Percentiles rank a stretch among this genome's conserved stretches.
phyloP scores from a whole-genome alignment of 75 land plant species.

The Pinus tabuliformis region DNA sequence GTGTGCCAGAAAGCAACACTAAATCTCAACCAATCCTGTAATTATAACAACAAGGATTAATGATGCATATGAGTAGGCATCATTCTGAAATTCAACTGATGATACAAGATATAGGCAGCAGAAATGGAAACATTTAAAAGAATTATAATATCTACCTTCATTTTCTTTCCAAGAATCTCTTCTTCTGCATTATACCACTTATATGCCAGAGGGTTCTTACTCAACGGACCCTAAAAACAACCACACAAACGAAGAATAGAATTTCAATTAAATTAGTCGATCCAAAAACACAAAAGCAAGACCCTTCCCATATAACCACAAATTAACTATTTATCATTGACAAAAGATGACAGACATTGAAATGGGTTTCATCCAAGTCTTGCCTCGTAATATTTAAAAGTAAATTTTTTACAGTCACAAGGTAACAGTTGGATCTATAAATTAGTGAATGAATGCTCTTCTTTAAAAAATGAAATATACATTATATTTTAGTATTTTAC shows the following conservation, averaged over 20 bases:
- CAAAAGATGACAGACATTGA: too few species aligned
- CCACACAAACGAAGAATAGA: not conserved
- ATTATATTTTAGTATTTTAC: too few species aligned
- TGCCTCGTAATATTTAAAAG: not conserved
- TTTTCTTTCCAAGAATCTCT: slow-evolving; percentile 88
- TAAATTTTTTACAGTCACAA: too few species aligned
- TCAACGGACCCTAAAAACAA: slow-evolving; percentile 93
- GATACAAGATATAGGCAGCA: not conserved
- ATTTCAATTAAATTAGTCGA: not conserved
- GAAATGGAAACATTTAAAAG: not conserved
- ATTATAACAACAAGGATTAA: slow-evolving; percentile 3
- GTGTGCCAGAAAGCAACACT: slow-evolving; percentile 99
- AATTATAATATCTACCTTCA: slow-evolving; percentile 49
- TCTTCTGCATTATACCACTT: slow-evolving; percentile 97
- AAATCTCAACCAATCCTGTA: slow-evolving; percentile 96
- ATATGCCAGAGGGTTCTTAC: slow-evolving; percentile 81
- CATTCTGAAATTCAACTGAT: not conserved
- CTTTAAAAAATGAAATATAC: too few species aligned
- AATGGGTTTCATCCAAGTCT: not conserved
- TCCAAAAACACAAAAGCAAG: not conserved
- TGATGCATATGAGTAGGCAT: not conserved
- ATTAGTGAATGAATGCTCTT: too few species aligned
- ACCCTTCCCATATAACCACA: not conserved
- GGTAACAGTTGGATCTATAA: too few species aligned
- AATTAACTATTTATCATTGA: not conserved